Base-by-base conservation (phyloP, 306 rosid species). In the Ochetophila trinervis region DNA sequence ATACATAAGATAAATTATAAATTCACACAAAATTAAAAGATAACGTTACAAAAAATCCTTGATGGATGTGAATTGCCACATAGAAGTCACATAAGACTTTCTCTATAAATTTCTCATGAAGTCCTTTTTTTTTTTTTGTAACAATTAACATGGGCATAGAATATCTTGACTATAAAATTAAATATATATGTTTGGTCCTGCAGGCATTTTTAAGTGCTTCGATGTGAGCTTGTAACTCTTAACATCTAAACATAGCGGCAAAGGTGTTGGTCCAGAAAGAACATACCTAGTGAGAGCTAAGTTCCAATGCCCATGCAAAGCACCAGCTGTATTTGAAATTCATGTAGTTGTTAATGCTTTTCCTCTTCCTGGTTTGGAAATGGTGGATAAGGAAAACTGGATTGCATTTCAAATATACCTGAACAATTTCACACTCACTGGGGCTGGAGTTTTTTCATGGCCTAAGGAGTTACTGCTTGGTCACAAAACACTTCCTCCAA, bases 381-480 rank as follows among this genome's bases (percentile, higher is more conserved):
- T 24, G 21, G 21, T 22, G 15, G 62, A 57, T 13, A 57, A 27
- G 23, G 45, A 15, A 0, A 24, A 3, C 1, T 37, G 70, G 70
- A 45, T 53, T 35, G 23, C n/a, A 20, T 66, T 66, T 42, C n/a
- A 53, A 14, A n/a, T n/a, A n/a, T 13, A 36, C 52, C 23, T 37
- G 44, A 21, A 36, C 37, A 21, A 13, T n/a, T 24, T 66, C n/a
- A 53, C 52, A 8, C 5, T 66, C 5, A 16, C 34, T 2, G 62
- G 70, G 21, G 15, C 50, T 55, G 70, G 70, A 37, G 30, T 45
- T 15, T 66, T n/a, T 66, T 24, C 37, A 66, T 53, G 61, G 62
- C 70, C 70, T n/a, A 53, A 53, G 62, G 70, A 36, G 21, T 35
- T 14, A 27, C 42, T 35, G 40, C 40, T 53, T 53, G 62, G 70